Base-by-base conservation (phyloP, 192 early-diverging fungal genomes). In the Geosiphon pyriformis region DNA sequence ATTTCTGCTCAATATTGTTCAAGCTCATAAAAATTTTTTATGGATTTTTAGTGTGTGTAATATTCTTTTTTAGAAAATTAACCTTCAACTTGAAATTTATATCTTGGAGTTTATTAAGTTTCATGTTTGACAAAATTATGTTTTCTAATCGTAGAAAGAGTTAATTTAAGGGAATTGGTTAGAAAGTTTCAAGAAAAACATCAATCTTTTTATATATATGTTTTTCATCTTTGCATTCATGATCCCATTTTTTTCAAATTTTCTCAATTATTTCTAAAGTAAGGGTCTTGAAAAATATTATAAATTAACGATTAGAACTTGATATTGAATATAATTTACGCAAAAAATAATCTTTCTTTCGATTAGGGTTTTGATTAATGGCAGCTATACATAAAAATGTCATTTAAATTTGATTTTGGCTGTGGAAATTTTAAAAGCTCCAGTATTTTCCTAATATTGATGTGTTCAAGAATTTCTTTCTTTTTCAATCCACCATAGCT, bases 221-320 rank as follows among this genome's bases (percentile, higher is more conserved):
- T 37, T 32, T 57, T 46, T 70, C 33, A 26, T 56, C 33, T 15
- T n/a, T 4, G 50, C 69, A 70, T 31, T 63, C 35, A 62, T 61
- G 34, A 61, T 63, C 59, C 23, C 69, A 70, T 55, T 70, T 70
- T 53, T n/a, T 18, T n/a, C 4, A 70, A 70, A 11, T 48, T 15
- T 63, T 55, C 60, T 27, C 31, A n/a, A 4, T 68, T 56, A 15
- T 70, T 18, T 8, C 6, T 31, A 0, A 50, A 34, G 54, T 70
- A 70, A 6, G 69, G 60, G 64, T 70, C 60, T 69, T 7, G n/a
- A 31, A 23, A 12, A 26, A 62, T 60, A 22, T 42, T 33, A 46
- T 29, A 1, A 31, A 51, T 29, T 22, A n/a, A n/a, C n/a, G n/a
- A n/a, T n/a, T n/a, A n/a, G n/a, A n/a, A n/a, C n/a, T n/a, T n/a